Base-by-base conservation (phyloP, 164 flowering plant species). In the Sextonia rubra region DNA sequence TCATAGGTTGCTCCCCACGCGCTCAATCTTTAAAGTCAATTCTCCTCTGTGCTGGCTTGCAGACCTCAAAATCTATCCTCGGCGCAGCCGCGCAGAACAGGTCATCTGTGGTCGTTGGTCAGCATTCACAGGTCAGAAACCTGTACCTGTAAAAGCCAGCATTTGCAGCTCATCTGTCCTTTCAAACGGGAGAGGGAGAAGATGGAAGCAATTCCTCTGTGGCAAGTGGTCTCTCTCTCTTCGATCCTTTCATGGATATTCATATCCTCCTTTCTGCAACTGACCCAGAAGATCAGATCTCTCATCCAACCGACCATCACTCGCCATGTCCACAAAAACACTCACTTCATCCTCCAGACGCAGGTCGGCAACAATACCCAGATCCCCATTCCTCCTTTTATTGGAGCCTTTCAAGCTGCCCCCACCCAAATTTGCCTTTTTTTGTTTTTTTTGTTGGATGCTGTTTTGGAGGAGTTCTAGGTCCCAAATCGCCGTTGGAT, bases 261-360 rank as follows among this genome's bases (percentile, higher is more conserved):
- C 37, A 1, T 90, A 6, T 84, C 99, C 69, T 89, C 97, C 14
- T 75, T 71, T 68, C 70, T 92, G 20, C 81, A 86, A 74, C 48
- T 92, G 26, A 86, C 97, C 77, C 86, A 77, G 44, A 87, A 83
- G 82, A 64, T 93, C 76, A 84, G 99, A 91, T 90, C 94, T 71
- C 77, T 86, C 29, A 74, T 78, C 9, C 97, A 86, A 78, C 96
- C 97, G 23, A 86, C 90, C 90, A 91, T 92, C 61, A 64, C 85
- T 66, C 83, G 60, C 60, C 81, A 69, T 68, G 99, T 96, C 70
- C 58, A 77, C 58, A 47, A 80, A 7, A 92, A 76, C 69, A 86
- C 86, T 58, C 83, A 87, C 37, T 48, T 82, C 81, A 81, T 90
- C 71, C 84, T 96, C 71, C 84, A 78, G 81, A 89, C 93, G 85